Evolutionary conservation across 2,329 filamentous ascomycete species (phyloP).

Genomic region (Eutypella sp.): DNA sequence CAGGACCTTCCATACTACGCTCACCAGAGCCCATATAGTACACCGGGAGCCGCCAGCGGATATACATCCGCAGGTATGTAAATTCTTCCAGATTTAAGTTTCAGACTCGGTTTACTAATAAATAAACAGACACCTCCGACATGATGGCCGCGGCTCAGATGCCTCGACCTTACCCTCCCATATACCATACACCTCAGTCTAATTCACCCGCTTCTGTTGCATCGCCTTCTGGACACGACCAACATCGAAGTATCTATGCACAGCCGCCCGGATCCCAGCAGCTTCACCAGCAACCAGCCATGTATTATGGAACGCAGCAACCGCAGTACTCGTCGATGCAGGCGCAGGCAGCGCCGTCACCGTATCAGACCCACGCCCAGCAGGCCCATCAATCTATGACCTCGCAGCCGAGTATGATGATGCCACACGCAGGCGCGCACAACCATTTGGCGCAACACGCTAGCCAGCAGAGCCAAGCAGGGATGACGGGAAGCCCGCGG

Average conservation of each 20-base stretch:
- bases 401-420: constrained; percentile 62
- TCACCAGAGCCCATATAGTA: constrained; percentile 78
- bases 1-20: constrained; percentile 72
- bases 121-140: constrained; percentile 49
- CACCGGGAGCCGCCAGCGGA: constrained; percentile 73
- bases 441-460: constrained; percentile 56
- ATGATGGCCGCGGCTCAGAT: constrained; percentile 63
- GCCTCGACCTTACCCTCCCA: constrained; percentile 83
- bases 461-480: constrained; percentile 50
- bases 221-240: constrained; percentile 83
- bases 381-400: constrained; percentile 56
- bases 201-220: constrained; percentile 92
- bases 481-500: constrained; percentile 57
- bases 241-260: constrained; percentile 81
- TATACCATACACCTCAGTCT: constrained; percentile 93
- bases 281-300: constrained; percentile 70
- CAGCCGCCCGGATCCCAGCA: constrained; percentile 76
- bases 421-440: constrained; percentile 55
- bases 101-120: constrained; percentile 14
- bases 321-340: constrained; percentile 63
- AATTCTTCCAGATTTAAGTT: constrained; percentile 11
- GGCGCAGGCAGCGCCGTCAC: constrained; percentile 54
- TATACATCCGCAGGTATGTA: constrained; percentile 82
- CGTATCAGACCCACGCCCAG: constrained; percentile 56
- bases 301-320: constrained; percentile 66